These are phyloP conservation scores for Melastoma candidum DNA, from an alignment of 441 rosid species.

Conservation along the genomic window DNA sequence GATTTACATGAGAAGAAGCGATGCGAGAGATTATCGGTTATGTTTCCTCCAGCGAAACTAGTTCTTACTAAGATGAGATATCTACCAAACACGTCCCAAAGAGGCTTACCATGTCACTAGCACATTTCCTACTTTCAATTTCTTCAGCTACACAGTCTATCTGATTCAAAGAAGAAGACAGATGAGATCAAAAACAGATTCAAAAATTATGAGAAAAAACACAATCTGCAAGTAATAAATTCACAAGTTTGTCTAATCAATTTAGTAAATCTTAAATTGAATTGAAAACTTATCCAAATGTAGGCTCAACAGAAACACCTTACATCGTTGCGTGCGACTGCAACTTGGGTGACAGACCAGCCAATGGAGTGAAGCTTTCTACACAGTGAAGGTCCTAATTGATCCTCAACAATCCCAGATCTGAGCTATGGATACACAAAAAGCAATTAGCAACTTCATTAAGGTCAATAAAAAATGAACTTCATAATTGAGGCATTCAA, in stretches of 20 bases:
- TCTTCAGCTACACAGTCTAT: slow-evolving; percentile 95
- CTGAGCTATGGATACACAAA: slow-evolving; percentile 94
- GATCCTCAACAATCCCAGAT: slow-evolving; percentile 90
- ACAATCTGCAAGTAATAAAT: neutral
- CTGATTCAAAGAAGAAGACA: slow-evolving; percentile 34
- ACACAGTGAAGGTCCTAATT: slow-evolving; percentile 60
- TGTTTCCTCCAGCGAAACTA: too few relatives aligned
- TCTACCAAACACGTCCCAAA: slow-evolving; percentile 6
- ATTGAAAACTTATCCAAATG: too few relatives aligned
- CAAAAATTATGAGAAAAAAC: slow-evolving; percentile 4
- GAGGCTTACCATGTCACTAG: slow-evolving; percentile 62
- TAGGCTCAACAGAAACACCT: slow-evolving; percentile 6
- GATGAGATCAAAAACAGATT: slow-evolving; percentile 4
- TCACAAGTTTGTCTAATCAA: neutral
- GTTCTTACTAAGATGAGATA: neutral
- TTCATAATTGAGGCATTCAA: neutral
- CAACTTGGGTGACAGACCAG: slow-evolving; percentile 61
- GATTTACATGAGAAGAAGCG: slow-evolving; percentile 6
- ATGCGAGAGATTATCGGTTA: neutral
- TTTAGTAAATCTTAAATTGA: neutral
- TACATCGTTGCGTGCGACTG: slow-evolving; percentile 74
- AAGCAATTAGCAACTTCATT: slow-evolving; percentile 23
- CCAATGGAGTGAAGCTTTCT: slow-evolving; percentile 71
- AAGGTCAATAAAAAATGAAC: slow-evolving; percentile 7
- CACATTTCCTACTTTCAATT: slow-evolving; percentile 65